A percentile compares a stretch with the other conserved stretches of the same genome.
phyloP scores from a whole-genome alignment of 768 basidiomycete species.

The Leucogyrophana mollusca region DNA sequence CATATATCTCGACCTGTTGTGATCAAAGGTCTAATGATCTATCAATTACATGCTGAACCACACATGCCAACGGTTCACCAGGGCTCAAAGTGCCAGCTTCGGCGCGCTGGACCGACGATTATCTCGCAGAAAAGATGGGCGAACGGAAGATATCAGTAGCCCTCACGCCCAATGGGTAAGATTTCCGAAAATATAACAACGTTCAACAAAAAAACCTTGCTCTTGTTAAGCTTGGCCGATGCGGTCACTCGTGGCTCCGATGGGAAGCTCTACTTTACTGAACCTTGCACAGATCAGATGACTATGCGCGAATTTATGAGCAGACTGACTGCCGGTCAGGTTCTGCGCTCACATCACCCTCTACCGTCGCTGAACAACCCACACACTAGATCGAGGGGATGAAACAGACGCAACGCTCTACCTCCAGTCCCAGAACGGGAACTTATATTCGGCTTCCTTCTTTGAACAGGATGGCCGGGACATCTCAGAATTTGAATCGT shows the following conservation, averaged over 20 bases:
- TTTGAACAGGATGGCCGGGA: conserved; percentile 33
- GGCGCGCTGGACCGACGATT: conserved; percentile 63
- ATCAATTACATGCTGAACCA: not conserved
- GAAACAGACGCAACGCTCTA: conserved; percentile 47
- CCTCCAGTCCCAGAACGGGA: conserved; percentile 92
- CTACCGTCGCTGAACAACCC: not conserved
- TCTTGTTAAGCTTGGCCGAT: conserved; percentile 63
- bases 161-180: conserved; percentile 82
- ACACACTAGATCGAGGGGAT: not conserved
- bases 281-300: conserved; percentile 72
- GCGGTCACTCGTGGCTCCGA: conserved; percentile 57
- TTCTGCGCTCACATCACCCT: conserved; percentile 1
- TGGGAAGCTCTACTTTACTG: conserved; percentile 66
- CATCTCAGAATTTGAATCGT: conserved; percentile 57
- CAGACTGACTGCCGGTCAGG: conserved; percentile 36
- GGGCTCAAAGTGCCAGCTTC: conserved; percentile 48
- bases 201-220: conserved; percentile 11
- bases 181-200: not conserved
- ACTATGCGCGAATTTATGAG: conserved; percentile 55
- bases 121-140: conserved; percentile 57
- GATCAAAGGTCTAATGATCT: conserved; percentile 55
- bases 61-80: conserved; percentile 21
- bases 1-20: conserved; percentile 72
- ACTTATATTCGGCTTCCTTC: conserved; percentile 57
- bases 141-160: conserved; percentile 64